Conservation (phyloP, 1,284 basidiomycete species). For the Ganoderma lingzhi region DNA sequence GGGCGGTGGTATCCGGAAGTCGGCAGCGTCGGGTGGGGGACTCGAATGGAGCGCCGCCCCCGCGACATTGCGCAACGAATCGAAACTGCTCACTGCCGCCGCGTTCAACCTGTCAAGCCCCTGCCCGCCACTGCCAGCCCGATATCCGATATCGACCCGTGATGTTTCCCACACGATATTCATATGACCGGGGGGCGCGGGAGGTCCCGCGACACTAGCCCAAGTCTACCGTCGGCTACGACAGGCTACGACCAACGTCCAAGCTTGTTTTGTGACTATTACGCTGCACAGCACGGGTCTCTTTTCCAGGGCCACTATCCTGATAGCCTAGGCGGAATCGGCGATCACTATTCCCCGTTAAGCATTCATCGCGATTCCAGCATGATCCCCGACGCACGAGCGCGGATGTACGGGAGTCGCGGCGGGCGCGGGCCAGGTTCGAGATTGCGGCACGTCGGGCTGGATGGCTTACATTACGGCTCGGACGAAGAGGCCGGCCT, state of each 20-base stretch:
- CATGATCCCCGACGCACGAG: constrained; percentile 1
- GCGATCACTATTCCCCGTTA: constrained; percentile 5
- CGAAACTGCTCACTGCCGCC: no score
- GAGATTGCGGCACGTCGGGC: neutral
- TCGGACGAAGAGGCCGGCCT: no score
- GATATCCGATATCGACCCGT: neutral
- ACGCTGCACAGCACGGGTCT: constrained; percentile 5
- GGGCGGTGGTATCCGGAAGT: no score
- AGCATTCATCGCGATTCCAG: constrained; percentile 1
- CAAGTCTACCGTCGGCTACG: neutral
- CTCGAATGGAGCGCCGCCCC: no score
- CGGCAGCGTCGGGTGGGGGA: no score
- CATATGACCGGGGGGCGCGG: neutral
- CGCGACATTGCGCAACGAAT: no score
- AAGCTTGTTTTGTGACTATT: neutral
- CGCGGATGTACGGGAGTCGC: neutral
- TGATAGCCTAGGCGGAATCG: neutral
- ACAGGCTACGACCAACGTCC: neutral
- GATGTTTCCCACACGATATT: neutral
- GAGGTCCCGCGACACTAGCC: neutral
- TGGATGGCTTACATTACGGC: neutral
- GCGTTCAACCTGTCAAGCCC: neutral
- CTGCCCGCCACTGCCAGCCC: neutral
- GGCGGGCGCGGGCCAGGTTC: neutral
- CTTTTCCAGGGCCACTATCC: neutral